These are phyloP conservation scores for Cylindrodendrum hubeiense DNA, from an alignment of 2,329 filamentous ascomycete species.

Conservation along the genomic window DNA sequence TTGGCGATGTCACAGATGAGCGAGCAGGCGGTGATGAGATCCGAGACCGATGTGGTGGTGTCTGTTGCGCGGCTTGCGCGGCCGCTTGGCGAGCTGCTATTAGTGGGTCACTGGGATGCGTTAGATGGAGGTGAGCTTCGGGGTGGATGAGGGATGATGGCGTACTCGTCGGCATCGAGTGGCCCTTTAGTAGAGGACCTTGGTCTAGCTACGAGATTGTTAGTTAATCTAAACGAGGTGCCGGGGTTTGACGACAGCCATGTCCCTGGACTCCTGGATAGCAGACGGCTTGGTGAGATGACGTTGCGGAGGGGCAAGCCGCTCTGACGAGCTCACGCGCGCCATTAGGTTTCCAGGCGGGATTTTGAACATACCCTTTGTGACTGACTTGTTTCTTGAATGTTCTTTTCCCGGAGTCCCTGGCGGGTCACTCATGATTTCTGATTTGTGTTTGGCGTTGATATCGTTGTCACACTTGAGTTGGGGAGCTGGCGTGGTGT, in stretches of 20 bases:
- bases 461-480: constrained; percentile 22
- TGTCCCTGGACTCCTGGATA: background rate
- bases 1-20: constrained; percentile 43
- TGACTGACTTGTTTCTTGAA: constrained; percentile 53
- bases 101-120: constrained; percentile 42
- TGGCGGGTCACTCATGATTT: constrained; percentile 46
- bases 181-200: constrained; percentile 83
- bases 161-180: constrained; percentile 81
- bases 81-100: constrained; percentile 44
- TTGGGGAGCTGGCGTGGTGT: constrained; percentile 23
- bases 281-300: constrained; percentile 14
- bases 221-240: constrained; percentile 16
- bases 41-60: constrained; percentile 37
- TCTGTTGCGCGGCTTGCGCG: constrained; percentile 30
- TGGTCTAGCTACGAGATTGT: constrained; percentile 63
- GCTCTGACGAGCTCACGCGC: background rate
- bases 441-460: constrained; percentile 19
- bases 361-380: constrained; percentile 48
- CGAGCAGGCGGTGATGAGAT: constrained; percentile 41
- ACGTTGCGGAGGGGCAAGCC: constrained; percentile 14
- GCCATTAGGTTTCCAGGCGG: background rate
- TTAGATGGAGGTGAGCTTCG: constrained; percentile 3
- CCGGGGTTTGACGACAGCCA: background rate
- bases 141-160: constrained; percentile 21
- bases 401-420: constrained; percentile 48